Base-by-base conservation (phyloP, 2,329 filamentous ascomycete genomes). In the Endoconidiophora laricicola region DNA sequence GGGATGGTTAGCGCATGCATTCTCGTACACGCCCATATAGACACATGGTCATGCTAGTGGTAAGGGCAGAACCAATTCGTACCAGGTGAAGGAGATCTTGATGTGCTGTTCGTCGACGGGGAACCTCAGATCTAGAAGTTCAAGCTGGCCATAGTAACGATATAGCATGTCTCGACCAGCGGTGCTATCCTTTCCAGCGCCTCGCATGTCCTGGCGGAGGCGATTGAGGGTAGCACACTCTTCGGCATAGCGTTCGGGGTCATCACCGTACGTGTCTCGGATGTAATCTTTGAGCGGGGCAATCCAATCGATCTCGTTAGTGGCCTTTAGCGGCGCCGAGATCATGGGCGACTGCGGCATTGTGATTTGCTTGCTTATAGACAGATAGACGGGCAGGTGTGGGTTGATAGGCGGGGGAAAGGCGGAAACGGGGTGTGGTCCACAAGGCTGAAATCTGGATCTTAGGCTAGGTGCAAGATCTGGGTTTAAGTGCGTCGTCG, bases 21-120 rank as follows among this genome's bases (percentile, higher is more conserved):
- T 26, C 3, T 22, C 24, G 16, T 6, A 26, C 14, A 29, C 39
- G 6, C n/a, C n/a, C 4, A 2, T 42, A 42, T 10, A 4, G 10
- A 20, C 12, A 42, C 44, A 33, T 36, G 33, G n/a, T 41, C 47
- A 33, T 45, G 54, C 20, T 18, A n/a, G 16, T 22, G 16, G 24
- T 29, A 26, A 16, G 7, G 9, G 10, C 33, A 36, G 36, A 38
- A 6, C 29, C 42, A 37, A n/a, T 45, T 44, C 59, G 44, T 76
- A 94, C 91, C 91, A 98, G 56, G 90, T 96, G 63, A 98, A 98
- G 6, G 85, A 86, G 60, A 98, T 94, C 69, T 96, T 96, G 69
- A 98, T 96, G 62, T 98, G 90, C 61, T 94, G 91, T 69, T 98
- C 91, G 59, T 98, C 91, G 43, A 98, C 87, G 0, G 93, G 93